phyloP scores from a whole-genome alignment of 768 basidiomycete genomes.

The Boletus sp. region DNA sequence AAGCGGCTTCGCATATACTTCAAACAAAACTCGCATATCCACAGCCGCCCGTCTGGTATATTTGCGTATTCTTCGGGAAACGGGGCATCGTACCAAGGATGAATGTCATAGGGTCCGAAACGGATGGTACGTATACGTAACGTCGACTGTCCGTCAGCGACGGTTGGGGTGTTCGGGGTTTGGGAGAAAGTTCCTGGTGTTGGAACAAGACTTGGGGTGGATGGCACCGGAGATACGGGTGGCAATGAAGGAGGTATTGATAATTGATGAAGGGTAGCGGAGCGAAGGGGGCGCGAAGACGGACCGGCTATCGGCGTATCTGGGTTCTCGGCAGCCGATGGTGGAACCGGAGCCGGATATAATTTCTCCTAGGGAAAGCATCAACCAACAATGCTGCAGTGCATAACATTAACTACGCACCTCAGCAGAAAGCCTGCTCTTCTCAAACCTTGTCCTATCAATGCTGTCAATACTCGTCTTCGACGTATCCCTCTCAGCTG shows the following conservation, averaged over 20 bases:
- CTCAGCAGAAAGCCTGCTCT: slow-evolving; percentile 70
- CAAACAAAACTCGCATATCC: slow-evolving; percentile 97
- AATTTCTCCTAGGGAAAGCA: slow-evolving; percentile 44
- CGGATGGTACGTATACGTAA: slow-evolving; percentile 85
- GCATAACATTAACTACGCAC: slow-evolving; percentile 39
- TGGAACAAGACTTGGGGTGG: slow-evolving; percentile 34
- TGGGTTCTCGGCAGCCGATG: slow-evolving; percentile 31
- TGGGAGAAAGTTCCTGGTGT: slow-evolving; percentile 36
- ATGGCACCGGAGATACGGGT: slow-evolving; percentile 37
- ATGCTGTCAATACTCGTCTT: slow-evolving; percentile 58
- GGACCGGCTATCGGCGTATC: slow-evolving; percentile 50
- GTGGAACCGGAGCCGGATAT: slow-evolving; percentile 41
- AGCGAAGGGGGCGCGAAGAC: slow-evolving; percentile 63
- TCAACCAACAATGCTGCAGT: background rate
- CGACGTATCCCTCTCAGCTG: slow-evolving; percentile 67
- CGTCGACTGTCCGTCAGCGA: slow-evolving; percentile 24
- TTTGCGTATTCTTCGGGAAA: slow-evolving; percentile 97
- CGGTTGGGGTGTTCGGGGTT: slow-evolving; percentile 30
- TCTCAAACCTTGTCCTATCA: slow-evolving; percentile 75
- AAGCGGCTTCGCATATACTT: slow-evolving; percentile 98
- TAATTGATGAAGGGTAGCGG: slow-evolving; percentile 43
- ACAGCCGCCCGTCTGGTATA: slow-evolving; percentile 87
- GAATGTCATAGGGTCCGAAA: slow-evolving; percentile 88
- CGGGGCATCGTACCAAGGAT: slow-evolving; percentile 99
- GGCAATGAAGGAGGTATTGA: slow-evolving; percentile 31